Percentiles rank a stretch among this genome's conserved stretches.
Evolutionary conservation across 2,329 filamentous ascomycete genomes (phyloP).

Genomic region (Gyromitra esculenta): DNA sequence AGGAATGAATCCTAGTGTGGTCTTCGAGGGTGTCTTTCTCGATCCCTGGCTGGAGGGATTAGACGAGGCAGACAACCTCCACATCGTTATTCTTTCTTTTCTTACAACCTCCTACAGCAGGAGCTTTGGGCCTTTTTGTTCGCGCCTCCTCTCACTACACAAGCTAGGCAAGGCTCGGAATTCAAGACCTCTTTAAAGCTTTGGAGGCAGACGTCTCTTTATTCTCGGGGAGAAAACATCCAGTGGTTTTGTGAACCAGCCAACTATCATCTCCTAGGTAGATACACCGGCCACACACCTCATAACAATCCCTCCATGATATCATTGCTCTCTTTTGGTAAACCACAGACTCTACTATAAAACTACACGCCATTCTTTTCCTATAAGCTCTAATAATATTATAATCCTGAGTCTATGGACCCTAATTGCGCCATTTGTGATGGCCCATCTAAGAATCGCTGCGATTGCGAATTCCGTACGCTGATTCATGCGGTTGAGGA

Average conservation of each 20-base stretch:
- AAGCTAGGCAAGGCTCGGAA: not conserved
- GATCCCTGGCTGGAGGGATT: conserved; percentile 1
- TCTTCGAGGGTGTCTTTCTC: not conserved
- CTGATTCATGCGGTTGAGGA: conserved; percentile 71
- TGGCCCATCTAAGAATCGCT: conserved; percentile 68
- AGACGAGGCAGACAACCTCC: conserved; percentile 31
- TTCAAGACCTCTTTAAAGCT: not conserved
- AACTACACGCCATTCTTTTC: not conserved
- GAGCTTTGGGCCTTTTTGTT: conserved; percentile 3
- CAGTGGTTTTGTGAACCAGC: not conserved
- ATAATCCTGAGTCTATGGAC: conserved; percentile 65
- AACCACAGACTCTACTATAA: not conserved
- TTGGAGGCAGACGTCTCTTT: not conserved
- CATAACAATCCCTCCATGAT: not conserved
- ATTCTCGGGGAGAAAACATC: not conserved
- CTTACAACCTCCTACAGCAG: not conserved
- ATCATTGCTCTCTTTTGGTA: not conserved
- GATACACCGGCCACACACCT: not conserved
- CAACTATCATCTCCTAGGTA: conserved; percentile 7
- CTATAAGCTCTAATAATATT: not conserved
- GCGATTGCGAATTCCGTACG: conserved; percentile 74
- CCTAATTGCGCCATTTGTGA: conserved; percentile 75
- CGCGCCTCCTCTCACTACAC: not conserved
- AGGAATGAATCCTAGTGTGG: not conserved
- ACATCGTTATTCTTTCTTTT: not conserved